Base-by-base conservation (phyloP, 495 filamentous ascomycete genomes). In the Parachaetomium inaequale region DNA sequence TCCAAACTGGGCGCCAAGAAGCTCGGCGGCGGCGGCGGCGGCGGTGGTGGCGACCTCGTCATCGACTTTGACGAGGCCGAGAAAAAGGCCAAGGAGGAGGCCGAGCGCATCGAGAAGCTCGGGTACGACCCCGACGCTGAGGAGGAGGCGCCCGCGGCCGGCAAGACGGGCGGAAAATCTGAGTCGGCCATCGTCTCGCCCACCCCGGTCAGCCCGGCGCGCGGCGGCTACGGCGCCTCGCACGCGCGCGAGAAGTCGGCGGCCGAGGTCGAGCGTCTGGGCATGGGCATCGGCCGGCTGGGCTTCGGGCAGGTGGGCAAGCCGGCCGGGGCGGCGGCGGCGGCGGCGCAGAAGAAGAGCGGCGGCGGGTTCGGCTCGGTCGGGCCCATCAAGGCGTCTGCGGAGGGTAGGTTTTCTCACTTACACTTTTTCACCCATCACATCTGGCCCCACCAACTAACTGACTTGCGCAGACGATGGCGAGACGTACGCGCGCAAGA, bases 1-100 rank as follows among this genome's bases (percentile, higher is more conserved):
- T 56, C 60, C 79, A 98, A 94, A 74, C 84, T 98, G 26, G 94
- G 93, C 29, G 93, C 88, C 19, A 96, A 96, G 84, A 97, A 96
- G 79, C 80, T 94, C 47, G 78, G 78, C 21, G 84, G 80, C 36
- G n/a, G n/a, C n/a, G n/a, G n/a, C n/a, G n/a, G n/a, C n/a, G n/a
- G n/a, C n/a, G n/a, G n/a, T n/a, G n/a, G n/a, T n/a, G n/a, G n/a
- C n/a, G 91, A 93, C 61, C 77, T 78, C 4, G 10, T 58, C 38
- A 88, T 98, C 61, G 94, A 98, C 77, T 98, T 98, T 66, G 95
- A 98, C 55, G 94, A 92, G 72, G 94, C 93, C 0, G 94, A 98
- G 80, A 89, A 88, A 68, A 96, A 96, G 76, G 94, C 94, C 34
- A 95, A 92, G 74, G 94, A 98, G 72, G 94, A 98, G 74, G 94